Evolutionary conservation across 164 flowering plant species (phyloP), one percentile per base, ranked within the genome.

Genomic region (Cinnamomum micranthum): DNA sequence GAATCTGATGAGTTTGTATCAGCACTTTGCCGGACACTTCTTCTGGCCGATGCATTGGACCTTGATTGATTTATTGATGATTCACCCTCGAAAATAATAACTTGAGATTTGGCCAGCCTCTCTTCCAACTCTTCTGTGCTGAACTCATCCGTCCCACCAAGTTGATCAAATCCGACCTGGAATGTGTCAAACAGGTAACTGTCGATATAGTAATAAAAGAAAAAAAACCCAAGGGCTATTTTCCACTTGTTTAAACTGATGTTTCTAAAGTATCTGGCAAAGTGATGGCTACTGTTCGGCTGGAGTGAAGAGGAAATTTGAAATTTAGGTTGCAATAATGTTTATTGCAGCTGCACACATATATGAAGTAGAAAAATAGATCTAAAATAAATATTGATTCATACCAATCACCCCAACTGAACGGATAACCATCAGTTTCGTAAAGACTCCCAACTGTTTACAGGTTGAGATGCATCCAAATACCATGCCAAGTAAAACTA

Each of bases 91-190:
- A 74, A 84, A 72, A 86, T 77, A 76, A 95, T 90, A 24, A 91
- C 93, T 80, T 91, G 88, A 66, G 92, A 80, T 82, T 87, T 93
- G 22, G 97, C 97, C 74, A 95, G 76, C 79, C 95, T 90, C 80
- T 92, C 98, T 78, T 95, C 98, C 68, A 95, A 81, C 62, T 89
- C 95, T 78, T 91, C 97, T 17, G 97, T 95, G 82, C 86, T 88
- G 82, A 91, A 95, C 24, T 88, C 97, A 77, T 95, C 97, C 5
- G 83, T 88, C 51, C 97, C 97, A 47, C 97, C 97, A 68, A 95
- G 95, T 78, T 95, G 84, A 75, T 95, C 91, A 83, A 95, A 92
- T 67, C 97, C 98, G 20, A 95, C 98, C 98, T 92, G 79, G 19
- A 15, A 68, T 74, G 47, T 9, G 47, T 41, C 10, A 41, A 41